Conservation (phyloP, 257 asterid genomes). For the Nicotiana noctiflora region DNA sequence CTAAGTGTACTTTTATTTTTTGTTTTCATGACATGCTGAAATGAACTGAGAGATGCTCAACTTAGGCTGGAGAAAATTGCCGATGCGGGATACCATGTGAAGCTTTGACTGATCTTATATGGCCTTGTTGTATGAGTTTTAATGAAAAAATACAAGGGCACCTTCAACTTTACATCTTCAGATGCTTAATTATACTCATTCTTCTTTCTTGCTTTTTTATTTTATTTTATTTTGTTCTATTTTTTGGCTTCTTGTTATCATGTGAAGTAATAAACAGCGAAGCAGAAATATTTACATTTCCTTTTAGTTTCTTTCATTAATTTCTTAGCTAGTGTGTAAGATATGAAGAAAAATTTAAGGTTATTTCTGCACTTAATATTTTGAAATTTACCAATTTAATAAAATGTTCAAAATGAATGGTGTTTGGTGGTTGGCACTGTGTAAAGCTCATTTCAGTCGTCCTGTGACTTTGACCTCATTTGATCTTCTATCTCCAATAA, state of each 20-base stretch:
- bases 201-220: background rate
- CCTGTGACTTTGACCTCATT: background rate
- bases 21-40: background rate
- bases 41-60: background rate
- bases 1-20: too few relatives aligned
- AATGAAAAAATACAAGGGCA: background rate
- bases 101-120: background rate
- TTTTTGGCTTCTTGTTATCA: background rate
- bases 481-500: background rate
- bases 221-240: background rate
- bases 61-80: slow-evolving; percentile 1
- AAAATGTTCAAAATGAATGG: background rate
- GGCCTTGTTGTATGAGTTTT: background rate
- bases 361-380: background rate
- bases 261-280: background rate
- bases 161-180: background rate
- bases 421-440: background rate
- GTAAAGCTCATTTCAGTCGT: background rate
- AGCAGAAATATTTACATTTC: background rate
- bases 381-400: background rate
- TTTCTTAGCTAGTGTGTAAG: background rate
- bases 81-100: background rate
- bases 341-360: background rate
- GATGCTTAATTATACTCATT: background rate
- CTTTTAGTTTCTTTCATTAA: background rate